Evolutionary conservation across 2,329 filamentous ascomycete genomes (phyloP), one percentile per base, ranked within the genome.

Genomic region (Colletotrichum paranaense): DNA sequence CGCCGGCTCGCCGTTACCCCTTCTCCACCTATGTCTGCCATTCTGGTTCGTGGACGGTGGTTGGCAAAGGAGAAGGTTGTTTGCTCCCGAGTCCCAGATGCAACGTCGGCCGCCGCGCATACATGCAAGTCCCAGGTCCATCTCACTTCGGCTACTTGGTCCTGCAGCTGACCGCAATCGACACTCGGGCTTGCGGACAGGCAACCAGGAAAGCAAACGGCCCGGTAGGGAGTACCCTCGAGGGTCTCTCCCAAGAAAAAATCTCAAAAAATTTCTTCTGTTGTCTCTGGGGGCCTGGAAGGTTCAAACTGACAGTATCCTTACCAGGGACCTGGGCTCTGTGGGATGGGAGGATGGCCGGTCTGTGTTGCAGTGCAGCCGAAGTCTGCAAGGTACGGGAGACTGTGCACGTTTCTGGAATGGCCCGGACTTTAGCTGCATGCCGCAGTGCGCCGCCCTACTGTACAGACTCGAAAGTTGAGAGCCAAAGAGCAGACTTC

Each of bases 381-480:
- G 46, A 65, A 62, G 46, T 46, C 70, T 73, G 70, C 67, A 73
- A 73, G 70, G 70, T 70, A 73, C 70, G 60, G 70, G 63, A 70
- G 53, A 65, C 67, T 38, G 66, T 69, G 67, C 66, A 73, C 70
- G 55, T 65, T 64, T 70, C 53, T 60, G 70, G 67, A 65, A 69
- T 60, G 59, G 60, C 67, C 55, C 70, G 59, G 66, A 46, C 70
- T 60, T 49, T 53, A 67, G 52, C 58, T 53, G 30, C 53, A 62
- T 46, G 66, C 46, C 59, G 46, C 32, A 53, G 49, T 67, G 64
- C 28, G 59, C 26, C 52, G 60, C 46, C 22, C 16, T 66, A 55
- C n/a, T n/a, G n/a, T n/a, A n/a, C 62, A 53, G 52, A 49, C 38
- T 19, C 14, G 38, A 42, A 19, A 42, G 38, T 42, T 42, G 38